Conservation (phyloP, 2,329 filamentous ascomycete genomes). For the Sclerotinia nivalis region DNA sequence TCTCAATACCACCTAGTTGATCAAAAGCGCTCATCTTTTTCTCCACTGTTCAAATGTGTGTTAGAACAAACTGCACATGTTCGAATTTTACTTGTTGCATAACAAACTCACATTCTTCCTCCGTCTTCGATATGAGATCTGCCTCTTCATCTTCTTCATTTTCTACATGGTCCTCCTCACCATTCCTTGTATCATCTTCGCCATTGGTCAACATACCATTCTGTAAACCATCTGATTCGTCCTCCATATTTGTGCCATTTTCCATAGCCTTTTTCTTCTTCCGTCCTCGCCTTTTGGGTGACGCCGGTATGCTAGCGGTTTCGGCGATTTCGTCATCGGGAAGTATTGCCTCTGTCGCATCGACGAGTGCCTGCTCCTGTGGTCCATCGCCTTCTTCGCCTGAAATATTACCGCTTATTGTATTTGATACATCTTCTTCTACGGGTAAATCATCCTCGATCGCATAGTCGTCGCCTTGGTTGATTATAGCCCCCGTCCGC, state of each 20-base stretch:
- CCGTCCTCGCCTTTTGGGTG: slow-evolving; percentile 41
- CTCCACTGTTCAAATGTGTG: slow-evolving; percentile 57
- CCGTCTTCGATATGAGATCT: slow-evolving; percentile 59
- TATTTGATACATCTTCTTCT: slow-evolving; percentile 43
- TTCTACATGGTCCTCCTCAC: slow-evolving; percentile 54
- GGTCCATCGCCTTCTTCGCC: slow-evolving; percentile 47
- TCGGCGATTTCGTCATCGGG: slow-evolving; percentile 45
- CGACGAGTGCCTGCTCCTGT: slow-evolving; percentile 50
- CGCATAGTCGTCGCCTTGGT: slow-evolving; percentile 48
- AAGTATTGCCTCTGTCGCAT: slow-evolving; percentile 45
- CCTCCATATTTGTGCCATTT: slow-evolving; percentile 35
- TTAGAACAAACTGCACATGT: slow-evolving; percentile 2
- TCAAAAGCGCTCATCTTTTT: slow-evolving; percentile 79
- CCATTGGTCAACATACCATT: slow-evolving; percentile 35
- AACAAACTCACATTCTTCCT: slow-evolving; percentile 61
- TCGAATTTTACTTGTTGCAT: not conserved
- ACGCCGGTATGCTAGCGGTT: slow-evolving; percentile 31
- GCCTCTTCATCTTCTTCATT: slow-evolving; percentile 56
- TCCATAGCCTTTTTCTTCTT: slow-evolving; percentile 42
- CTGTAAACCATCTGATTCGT: slow-evolving; percentile 28
- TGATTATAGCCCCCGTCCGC: slow-evolving; percentile 52
- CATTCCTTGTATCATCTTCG: slow-evolving; percentile 44
- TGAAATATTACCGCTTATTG: slow-evolving; percentile 40
- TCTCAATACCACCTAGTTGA: slow-evolving; percentile 77
- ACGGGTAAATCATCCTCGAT: slow-evolving; percentile 47